phyloP scores from a whole-genome alignment of 2,329 filamentous ascomycete species.

The Clonostachys chloroleuca region DNA sequence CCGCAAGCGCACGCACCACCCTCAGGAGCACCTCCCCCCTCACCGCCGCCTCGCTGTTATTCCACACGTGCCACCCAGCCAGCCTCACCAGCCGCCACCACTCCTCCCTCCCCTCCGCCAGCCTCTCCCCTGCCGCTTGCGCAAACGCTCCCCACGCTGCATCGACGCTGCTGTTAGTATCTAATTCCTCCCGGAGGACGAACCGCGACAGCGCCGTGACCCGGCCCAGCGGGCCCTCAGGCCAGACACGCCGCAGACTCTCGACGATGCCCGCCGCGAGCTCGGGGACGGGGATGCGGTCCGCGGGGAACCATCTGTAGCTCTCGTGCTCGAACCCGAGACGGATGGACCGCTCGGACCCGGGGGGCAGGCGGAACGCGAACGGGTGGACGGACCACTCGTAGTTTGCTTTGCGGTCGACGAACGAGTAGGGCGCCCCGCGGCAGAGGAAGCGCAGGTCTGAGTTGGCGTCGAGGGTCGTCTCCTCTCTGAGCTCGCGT shows the following conservation, averaged over 20 bases:
- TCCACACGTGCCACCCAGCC: conserved; percentile 59
- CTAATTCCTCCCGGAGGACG: not conserved
- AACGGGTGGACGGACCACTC: conserved; percentile 63
- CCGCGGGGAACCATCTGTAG: conserved; percentile 53
- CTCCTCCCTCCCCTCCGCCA: conserved; percentile 16
- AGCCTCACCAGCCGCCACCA: conserved; percentile 55
- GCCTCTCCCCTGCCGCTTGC: conserved; percentile 32
- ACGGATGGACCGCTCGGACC: conserved; percentile 38
- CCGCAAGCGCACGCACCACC: conserved; percentile 37
- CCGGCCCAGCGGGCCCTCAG: conserved; percentile 28
- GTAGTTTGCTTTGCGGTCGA: conserved; percentile 44
- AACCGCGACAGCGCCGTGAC: not conserved
- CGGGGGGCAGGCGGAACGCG: conserved; percentile 44
- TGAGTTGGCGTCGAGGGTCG: conserved; percentile 38
- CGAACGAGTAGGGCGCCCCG: conserved; percentile 55
- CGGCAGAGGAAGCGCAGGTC: conserved; percentile 43
- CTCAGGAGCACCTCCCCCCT: conserved; percentile 51
- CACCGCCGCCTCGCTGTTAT: conserved; percentile 64
- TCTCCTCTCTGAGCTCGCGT: conserved; percentile 61
- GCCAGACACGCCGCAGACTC: conserved; percentile 55
- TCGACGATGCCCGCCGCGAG: conserved; percentile 55
- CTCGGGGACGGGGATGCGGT: conserved; percentile 3
- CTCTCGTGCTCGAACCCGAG: conserved; percentile 60
- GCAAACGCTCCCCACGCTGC: conserved; percentile 42
- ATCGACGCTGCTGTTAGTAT: not conserved